phyloP scores from a whole-genome alignment of 345 rosid species.

The Trapa incisa region DNA sequence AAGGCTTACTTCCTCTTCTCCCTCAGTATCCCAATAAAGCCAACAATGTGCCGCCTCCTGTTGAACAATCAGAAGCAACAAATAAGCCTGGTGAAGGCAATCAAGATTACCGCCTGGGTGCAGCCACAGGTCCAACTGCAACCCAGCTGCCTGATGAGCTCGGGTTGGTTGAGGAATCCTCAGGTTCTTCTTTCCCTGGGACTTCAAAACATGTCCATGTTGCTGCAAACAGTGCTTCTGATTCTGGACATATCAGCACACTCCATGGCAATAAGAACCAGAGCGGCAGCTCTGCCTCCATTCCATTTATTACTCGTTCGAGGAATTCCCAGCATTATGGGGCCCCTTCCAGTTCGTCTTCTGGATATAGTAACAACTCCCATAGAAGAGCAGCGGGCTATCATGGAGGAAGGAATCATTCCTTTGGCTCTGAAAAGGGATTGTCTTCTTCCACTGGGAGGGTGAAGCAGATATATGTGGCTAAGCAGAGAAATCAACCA shows the following conservation, averaged over 20 bases:
- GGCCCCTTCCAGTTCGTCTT: slow-evolving; percentile 18
- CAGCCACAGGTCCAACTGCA: slow-evolving; percentile 22
- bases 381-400: slow-evolving; percentile 53
- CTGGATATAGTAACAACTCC: slow-evolving; percentile 35
- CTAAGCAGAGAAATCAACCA: slow-evolving; percentile 46
- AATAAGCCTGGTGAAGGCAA: slow-evolving; percentile 35
- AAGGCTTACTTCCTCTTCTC: slow-evolving; percentile 16
- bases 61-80: slow-evolving; percentile 34
- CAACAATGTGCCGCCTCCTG: slow-evolving; percentile 13
- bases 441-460: slow-evolving; percentile 31
- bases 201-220: slow-evolving; percentile 20
- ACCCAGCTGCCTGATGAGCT: slow-evolving; percentile 45
- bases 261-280: slow-evolving; percentile 17
- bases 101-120: slow-evolving; percentile 18
- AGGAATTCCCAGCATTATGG: slow-evolving; percentile 42
- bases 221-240: slow-evolving; percentile 26
- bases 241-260: slow-evolving; percentile 18
- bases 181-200: slow-evolving; percentile 22
- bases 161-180: slow-evolving; percentile 38
- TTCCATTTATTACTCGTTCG: slow-evolving; percentile 9
- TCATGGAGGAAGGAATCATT: slow-evolving; percentile 70
- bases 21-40: slow-evolving; percentile 43
- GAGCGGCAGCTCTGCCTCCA: slow-evolving; percentile 1
- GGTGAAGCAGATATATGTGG: slow-evolving; percentile 89
- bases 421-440: slow-evolving; percentile 46